Percentiles rank a stretch among this genome's conserved stretches.
Conservation (phyloP, 192 early-diverging fungal genomes). For the Backusella circina region DNA sequence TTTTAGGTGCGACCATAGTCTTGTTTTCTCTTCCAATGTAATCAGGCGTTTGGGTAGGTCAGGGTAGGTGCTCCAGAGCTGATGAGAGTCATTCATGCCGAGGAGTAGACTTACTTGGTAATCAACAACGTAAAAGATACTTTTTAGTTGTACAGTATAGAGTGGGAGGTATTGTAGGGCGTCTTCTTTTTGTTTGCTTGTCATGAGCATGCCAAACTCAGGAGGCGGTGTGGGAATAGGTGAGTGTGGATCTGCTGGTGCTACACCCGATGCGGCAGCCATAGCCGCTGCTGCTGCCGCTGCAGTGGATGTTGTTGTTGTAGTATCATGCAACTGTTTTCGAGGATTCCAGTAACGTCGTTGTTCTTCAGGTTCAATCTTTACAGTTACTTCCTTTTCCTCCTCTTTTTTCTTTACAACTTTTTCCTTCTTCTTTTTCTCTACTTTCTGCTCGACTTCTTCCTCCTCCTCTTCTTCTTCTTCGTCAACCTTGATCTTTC, state of each 20-base stretch:
- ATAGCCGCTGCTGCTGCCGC: background rate
- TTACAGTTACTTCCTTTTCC: background rate
- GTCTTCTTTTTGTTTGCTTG: slow-evolving; percentile 29
- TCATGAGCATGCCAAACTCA: background rate
- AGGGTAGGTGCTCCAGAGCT: slow-evolving; percentile 54
- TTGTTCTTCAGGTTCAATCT: background rate
- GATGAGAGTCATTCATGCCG: slow-evolving; percentile 39
- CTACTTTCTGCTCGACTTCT: background rate
- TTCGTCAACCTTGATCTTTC: background rate
- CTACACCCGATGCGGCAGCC: background rate
- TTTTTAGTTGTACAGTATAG: slow-evolving; percentile 63
- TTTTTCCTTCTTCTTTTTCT: background rate
- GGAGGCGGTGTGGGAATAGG: slow-evolving; percentile 22
- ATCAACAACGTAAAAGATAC: slow-evolving; percentile 64
- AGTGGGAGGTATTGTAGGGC: slow-evolving; percentile 60
- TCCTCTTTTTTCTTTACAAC: background rate
- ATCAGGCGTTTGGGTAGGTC: slow-evolving; percentile 50
- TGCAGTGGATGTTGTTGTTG: background rate
- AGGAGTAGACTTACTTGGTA: slow-evolving; percentile 62
- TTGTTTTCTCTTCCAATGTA: slow-evolving; percentile 55
- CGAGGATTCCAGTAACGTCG: background rate
- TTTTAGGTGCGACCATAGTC: slow-evolving; percentile 64
- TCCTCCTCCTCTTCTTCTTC: background rate
- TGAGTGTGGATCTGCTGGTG: slow-evolving; percentile 4
- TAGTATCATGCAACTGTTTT: background rate